Percentiles rank a stretch among this genome's conserved stretches.
These are phyloP conservation scores for Cytospora chrysosperma DNA, from an alignment of 2,329 filamentous ascomycete species.

Conservation along the genomic window DNA sequence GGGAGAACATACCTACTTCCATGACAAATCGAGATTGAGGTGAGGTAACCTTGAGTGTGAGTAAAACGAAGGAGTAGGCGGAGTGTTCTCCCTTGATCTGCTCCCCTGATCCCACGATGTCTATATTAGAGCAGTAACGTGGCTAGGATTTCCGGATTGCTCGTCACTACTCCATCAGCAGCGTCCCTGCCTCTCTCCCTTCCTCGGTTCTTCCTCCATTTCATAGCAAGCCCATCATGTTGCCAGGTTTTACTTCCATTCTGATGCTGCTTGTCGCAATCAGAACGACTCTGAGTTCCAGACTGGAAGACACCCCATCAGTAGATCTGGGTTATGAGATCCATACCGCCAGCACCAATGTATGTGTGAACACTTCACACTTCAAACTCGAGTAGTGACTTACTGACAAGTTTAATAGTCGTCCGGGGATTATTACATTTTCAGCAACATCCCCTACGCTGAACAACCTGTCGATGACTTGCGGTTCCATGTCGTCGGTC, in stretches of 20 bases:
- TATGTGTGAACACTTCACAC: constrained; percentile 5
- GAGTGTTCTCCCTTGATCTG: too few species aligned
- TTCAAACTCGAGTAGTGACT: not conserved
- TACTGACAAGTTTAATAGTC: constrained; percentile 22
- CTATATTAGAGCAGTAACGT: not conserved
- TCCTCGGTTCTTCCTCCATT: not conserved
- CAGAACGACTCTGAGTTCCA: not conserved
- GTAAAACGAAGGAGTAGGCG: not conserved
- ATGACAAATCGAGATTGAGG: not conserved
- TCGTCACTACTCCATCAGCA: too few species aligned
- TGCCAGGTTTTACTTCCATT: not conserved
- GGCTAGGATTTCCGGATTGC: not conserved
- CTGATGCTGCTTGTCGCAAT: not conserved
- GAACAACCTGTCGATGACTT: constrained; percentile 36
- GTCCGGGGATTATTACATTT: constrained; percentile 38
- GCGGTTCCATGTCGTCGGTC: constrained; percentile 35
- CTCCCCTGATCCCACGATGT: not conserved
- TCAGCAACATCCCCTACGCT: constrained; percentile 40
- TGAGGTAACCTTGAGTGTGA: not conserved
- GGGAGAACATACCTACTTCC: too few species aligned
- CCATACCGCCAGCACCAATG: constrained; percentile 30
- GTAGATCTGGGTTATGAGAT: constrained; percentile 33
- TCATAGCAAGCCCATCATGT: not conserved
- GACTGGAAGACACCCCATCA: constrained; percentile 13
- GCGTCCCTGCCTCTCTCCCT: not conserved